These are phyloP conservation scores for Trametes sp. DNA, from an alignment of 1,284 basidiomycete species.

Conservation along the genomic window DNA sequence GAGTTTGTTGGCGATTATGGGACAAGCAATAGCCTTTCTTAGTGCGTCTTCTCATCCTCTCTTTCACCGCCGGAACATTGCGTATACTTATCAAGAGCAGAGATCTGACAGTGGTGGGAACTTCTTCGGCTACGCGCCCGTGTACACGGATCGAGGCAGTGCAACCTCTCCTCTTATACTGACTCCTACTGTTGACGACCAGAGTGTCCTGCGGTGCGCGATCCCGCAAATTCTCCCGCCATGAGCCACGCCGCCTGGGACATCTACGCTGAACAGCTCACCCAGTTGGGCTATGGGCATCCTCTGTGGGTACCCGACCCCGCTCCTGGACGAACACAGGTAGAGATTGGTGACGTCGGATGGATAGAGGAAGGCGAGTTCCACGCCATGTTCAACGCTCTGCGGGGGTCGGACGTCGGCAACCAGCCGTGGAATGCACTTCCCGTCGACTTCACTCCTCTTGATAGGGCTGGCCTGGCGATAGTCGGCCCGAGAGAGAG, in stretches of 20 bases:
- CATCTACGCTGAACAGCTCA: slow-evolving; percentile 14
- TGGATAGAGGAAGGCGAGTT: slow-evolving; percentile 25
- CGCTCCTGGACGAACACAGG: not conserved
- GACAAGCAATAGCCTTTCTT: no score
- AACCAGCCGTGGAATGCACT: slow-evolving; percentile 5
- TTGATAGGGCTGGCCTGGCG: not conserved
- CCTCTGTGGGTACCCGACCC: slow-evolving; percentile 17
- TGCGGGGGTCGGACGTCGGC: not conserved
- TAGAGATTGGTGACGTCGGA: slow-evolving; percentile 2
- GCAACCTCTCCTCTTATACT: no score
- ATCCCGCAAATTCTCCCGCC: not conserved
- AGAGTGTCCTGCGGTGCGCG: no score
- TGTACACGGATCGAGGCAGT: no score
- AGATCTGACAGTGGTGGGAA: no score
- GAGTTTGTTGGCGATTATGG: no score
- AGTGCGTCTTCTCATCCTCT: no score
- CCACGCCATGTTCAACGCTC: slow-evolving; percentile 29
- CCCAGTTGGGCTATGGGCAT: slow-evolving; percentile 8
- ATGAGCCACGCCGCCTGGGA: slow-evolving; percentile 5
- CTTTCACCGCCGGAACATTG: no score
- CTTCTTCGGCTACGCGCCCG: no score
- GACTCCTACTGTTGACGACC: no score
- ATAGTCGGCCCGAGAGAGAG: not conserved
- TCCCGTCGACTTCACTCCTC: not conserved
- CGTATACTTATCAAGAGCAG: no score